These are phyloP conservation scores for Passalora sequoiae DNA, from an alignment of 2,329 filamentous ascomycete genomes.

Conservation along the genomic window DNA sequence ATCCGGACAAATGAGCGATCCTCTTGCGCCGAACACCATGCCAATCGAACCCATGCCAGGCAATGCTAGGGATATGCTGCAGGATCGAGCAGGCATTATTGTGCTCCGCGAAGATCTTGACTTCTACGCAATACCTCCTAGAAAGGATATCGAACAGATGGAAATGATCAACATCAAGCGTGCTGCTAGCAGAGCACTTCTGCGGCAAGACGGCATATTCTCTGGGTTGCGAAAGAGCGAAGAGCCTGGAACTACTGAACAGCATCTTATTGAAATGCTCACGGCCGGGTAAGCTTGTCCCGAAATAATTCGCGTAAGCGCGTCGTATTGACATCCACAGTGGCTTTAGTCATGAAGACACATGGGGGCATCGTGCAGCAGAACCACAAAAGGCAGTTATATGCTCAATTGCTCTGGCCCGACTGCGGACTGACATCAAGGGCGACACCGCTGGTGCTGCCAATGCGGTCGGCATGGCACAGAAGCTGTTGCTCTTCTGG, in stretches of 20 bases:
- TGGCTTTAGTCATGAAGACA: slow-evolving; percentile 92
- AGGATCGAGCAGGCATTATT: slow-evolving; percentile 92
- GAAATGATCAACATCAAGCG: slow-evolving; percentile 98
- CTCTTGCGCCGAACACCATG: slow-evolving; percentile 56
- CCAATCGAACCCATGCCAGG: slow-evolving; percentile 62
- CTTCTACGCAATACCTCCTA: slow-evolving; percentile 92
- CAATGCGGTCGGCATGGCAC: slow-evolving; percentile 90
- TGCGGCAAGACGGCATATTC: slow-evolving; percentile 91
- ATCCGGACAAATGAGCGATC: slow-evolving; percentile 39
- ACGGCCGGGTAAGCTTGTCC: slow-evolving; percentile 73
- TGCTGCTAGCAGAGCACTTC: slow-evolving; percentile 77
- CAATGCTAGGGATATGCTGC: slow-evolving; percentile 68
- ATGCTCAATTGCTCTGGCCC: slow-evolving; percentile 88
- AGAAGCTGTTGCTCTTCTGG: slow-evolving; percentile 97
- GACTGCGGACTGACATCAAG: slow-evolving; percentile 71
- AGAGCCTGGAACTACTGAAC: slow-evolving; percentile 92
- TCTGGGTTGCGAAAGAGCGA: slow-evolving; percentile 92
- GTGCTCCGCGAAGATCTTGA: slow-evolving; percentile 93
- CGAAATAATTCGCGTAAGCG: too few species aligned
- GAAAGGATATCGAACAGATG: slow-evolving; percentile 71
- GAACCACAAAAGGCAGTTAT: slow-evolving; percentile 98
- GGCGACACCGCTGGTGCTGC: slow-evolving; percentile 69
- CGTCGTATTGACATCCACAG: slow-evolving; percentile 51
- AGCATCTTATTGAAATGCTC: slow-evolving; percentile 98
- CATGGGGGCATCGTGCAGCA: slow-evolving; percentile 92